Evolutionary conservation across 2,329 filamentous ascomycete genomes (phyloP), one percentile per base, ranked within the genome.

Genomic region (Hirsutella thompsonii): DNA sequence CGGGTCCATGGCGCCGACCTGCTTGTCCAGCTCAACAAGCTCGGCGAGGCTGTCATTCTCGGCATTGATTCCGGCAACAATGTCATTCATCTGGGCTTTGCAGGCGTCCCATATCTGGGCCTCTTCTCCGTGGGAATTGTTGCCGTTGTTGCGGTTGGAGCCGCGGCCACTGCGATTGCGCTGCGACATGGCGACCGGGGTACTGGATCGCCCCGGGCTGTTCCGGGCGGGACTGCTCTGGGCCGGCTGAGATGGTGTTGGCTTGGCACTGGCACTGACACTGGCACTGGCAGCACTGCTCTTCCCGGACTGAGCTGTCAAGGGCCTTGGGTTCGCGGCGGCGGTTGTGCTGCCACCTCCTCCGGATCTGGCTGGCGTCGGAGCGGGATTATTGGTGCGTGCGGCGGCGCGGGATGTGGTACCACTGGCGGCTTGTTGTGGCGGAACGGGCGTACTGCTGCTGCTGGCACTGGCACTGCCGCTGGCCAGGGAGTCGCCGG

Each of bases 141-240:
- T 58, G 20, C 63, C 62, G 37, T 63, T 66, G 53, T 64, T 67
- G 34, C 64, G 60, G 52, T 63, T 63, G 33, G 61, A 63, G 32
- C 62, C 63, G 46, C 64, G 64, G 39, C 62, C 62, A 49, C 63
- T 65, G 41, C 65, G 62, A 45, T 64, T 66, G 45, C 64, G 58
- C 51, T 67, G 64, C 35, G 64, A 66, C 63, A 67, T 68, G 41
- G 32, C 32, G 14, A 5, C 5, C 49, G 41, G 39, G 9, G 21
- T 29, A 18, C 6, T n/a, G 19, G 33, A 18, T 51, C 47, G 41
- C 47, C 23, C 47, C 44, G 26, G 44, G 47, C 42, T 51, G 23
- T 26, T 26, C 6, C 23, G 23, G 23, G 23, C 11, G 23, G 23
- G 11, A 26, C 23, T 26, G 23, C 23, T 26, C 23, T 26, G 6